These are phyloP conservation scores for Coemansia biformis DNA, from an alignment of 192 early-diverging fungal species.

Conservation along the genomic window DNA sequence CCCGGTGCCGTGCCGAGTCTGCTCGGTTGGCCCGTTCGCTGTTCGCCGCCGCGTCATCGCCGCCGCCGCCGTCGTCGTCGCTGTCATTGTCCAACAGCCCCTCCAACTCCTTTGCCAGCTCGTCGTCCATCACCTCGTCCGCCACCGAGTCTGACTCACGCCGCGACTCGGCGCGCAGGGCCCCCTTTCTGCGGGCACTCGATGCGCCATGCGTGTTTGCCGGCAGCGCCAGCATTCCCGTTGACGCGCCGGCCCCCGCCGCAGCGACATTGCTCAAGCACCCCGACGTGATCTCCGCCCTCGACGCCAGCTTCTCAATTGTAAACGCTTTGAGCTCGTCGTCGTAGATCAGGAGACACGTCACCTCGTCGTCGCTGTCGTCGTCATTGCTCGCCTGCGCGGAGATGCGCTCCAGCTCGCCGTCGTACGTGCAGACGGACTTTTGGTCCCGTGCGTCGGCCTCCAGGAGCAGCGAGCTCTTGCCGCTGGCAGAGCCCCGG, in stretches of 20 bases:
- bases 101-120: constrained; percentile 44
- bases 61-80: constrained; percentile 11
- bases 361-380: constrained; percentile 16
- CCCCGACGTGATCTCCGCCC: constrained; percentile 12
- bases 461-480: constrained; percentile 20
- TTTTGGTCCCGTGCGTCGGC: constrained; percentile 29
- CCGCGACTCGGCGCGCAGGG: background rate
- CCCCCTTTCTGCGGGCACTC: too few relatives aligned
- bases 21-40: background rate
- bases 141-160: constrained; percentile 9
- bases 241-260: constrained; percentile 1
- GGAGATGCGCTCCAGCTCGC: constrained; percentile 26
- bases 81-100: constrained; percentile 36
- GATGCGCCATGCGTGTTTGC: constrained; percentile 16
- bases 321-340: constrained; percentile 35
- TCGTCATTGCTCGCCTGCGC: constrained; percentile 1
- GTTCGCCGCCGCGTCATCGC: too few relatives aligned
- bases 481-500: constrained; percentile 1
- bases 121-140: constrained; percentile 34
- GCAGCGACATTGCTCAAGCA: constrained; percentile 5
- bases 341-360: constrained; percentile 43
- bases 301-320: constrained; percentile 27
- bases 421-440: constrained; percentile 35
- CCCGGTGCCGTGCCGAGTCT: background rate
- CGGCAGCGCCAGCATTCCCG: constrained; percentile 25